Evolutionary conservation across 2,329 filamentous ascomycete species (phyloP).

Genomic region (Epichloe brachyelytri): DNA sequence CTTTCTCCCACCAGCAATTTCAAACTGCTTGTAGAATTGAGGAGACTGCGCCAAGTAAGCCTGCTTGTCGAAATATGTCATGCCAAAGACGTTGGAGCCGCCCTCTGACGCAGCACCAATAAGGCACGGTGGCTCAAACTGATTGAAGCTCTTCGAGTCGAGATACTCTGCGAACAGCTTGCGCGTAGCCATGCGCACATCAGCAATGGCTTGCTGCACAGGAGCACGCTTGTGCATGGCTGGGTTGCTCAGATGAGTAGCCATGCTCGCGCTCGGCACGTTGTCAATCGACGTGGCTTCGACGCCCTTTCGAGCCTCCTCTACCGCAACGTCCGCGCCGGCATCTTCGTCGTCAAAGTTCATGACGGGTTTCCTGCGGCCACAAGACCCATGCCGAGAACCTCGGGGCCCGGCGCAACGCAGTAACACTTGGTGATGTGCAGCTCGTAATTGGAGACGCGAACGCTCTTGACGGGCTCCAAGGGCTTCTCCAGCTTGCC

Average conservation of each 20-base stretch:
- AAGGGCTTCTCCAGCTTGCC: constrained; percentile 69
- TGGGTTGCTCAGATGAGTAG: constrained; percentile 80
- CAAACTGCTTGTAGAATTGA: constrained; percentile 79
- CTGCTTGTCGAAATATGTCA: constrained; percentile 78
- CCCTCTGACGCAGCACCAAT: constrained; percentile 87
- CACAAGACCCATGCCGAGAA: constrained; percentile 44
- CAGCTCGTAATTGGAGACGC: constrained; percentile 68
- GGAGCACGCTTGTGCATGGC: constrained; percentile 86
- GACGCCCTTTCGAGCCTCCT: constrained; percentile 1
- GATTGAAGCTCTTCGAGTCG: constrained; percentile 57
- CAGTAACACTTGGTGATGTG: constrained; percentile 80
- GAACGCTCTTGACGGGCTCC: constrained; percentile 79
- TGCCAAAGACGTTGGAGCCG: constrained; percentile 78
- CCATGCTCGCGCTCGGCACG: constrained; percentile 61
- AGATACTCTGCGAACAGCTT: constrained; percentile 67
- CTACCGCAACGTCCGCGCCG: constrained; percentile 13
- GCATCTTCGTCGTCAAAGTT: constrained; percentile 44
- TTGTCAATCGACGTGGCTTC: constrained; percentile 15
- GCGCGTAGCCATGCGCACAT: constrained; percentile 42
- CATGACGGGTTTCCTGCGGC: constrained; percentile 40
- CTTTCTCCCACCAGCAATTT: constrained; percentile 68
- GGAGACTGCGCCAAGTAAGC: constrained; percentile 72
- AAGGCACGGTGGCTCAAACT: constrained; percentile 81
- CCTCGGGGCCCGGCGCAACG: constrained; percentile 48
- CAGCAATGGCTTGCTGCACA: constrained; percentile 72